These are phyloP conservation scores for Rhynchospora breviuscula DNA, from an alignment of 176 grass and related monocot species.

Conservation along the genomic window DNA sequence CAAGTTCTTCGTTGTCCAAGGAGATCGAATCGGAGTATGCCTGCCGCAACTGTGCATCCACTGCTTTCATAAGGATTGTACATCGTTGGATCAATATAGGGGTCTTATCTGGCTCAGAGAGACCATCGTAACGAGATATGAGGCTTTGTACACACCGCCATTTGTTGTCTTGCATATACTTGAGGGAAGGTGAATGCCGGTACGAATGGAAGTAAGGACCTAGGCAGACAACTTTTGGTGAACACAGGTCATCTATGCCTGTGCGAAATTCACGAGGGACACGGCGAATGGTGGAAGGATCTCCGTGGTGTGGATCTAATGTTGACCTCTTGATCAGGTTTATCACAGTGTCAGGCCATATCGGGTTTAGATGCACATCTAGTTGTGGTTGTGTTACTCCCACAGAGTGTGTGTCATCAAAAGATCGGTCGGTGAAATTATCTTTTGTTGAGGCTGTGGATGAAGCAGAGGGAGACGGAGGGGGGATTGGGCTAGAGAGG, in stretches of 20 bases:
- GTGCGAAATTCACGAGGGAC: background rate
- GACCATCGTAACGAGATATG: conserved; percentile 22
- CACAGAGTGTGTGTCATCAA: background rate
- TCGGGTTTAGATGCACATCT: conserved; percentile 13
- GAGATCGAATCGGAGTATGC: conserved; percentile 29
- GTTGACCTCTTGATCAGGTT: conserved; percentile 21
- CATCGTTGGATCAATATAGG: conserved; percentile 24
- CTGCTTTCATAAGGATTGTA: conserved; percentile 14
- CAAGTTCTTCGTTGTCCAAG: conserved; percentile 27
- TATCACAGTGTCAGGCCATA: conserved; percentile 26
- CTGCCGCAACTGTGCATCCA: conserved; percentile 26
- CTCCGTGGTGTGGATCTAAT: conserved; percentile 6
- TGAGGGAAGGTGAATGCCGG: conserved; percentile 7
- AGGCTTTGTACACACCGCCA: conserved; percentile 25
- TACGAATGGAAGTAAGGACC: conserved; percentile 26
- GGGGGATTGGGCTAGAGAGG: background rate
- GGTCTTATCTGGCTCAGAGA: conserved; percentile 7
- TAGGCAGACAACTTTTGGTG: conserved; percentile 24
- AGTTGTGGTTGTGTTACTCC: background rate
- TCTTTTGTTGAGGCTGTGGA: conserved; percentile 14
- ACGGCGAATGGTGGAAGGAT: conserved; percentile 22
- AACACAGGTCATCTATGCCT: conserved; percentile 3
- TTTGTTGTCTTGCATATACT: conserved; percentile 27
- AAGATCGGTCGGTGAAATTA: background rate
- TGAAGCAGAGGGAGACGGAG: conserved; percentile 21